Base-by-base conservation (phyloP, 768 basidiomycete species). In the Hortiboletus flavorubellus region DNA sequence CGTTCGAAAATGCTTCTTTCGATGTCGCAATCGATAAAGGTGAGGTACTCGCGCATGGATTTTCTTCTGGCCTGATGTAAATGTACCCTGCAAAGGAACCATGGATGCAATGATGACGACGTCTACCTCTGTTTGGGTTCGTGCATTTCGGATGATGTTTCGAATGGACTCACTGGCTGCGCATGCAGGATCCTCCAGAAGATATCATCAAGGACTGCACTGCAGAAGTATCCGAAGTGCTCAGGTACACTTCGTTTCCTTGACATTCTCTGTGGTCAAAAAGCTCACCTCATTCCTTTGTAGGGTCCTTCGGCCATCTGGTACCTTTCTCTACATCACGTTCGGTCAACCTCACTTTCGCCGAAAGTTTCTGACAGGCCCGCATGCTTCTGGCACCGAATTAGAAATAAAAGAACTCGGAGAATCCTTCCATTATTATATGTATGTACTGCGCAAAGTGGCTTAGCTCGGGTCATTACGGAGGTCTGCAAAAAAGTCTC, bases 301-400 rank as follows among this genome's bases (percentile, higher is more conserved):
- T 58, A 91, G 89, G 60, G 82, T 90, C 8, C 78, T 93, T 18
- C 78, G 79, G n/a, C 66, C 72, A n/a, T 71, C 57, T 2, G 87
- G 88, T 0, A 59, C 75, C 3, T 90, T 93, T 69, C 69, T 93
- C 44, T 92, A 93, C 68, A 71, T 93, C 54, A 93, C 91, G 5
- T 92, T 93, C 60, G 92, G 91, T 5, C 92, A 93, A 66, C 92
- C 92, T 1, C 92, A 94, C 67, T 93, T 94, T 67, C 85, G 92
- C 39, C 76, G 78, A 53, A 83, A 82, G 18, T 91, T 83, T 68
- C 72, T 94, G 16, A 78, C 73, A 4, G 68, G 68, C 31, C 31
- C 58, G 1, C 64, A 72, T 48, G 72, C 78, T 46, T 74, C 78
- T 15, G 78, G 73, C 2, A 85, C 89, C 21, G 79, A 67, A 7